Base-by-base conservation (phyloP, 2,329 filamentous ascomycete genomes). In the Tothia fuscella region DNA sequence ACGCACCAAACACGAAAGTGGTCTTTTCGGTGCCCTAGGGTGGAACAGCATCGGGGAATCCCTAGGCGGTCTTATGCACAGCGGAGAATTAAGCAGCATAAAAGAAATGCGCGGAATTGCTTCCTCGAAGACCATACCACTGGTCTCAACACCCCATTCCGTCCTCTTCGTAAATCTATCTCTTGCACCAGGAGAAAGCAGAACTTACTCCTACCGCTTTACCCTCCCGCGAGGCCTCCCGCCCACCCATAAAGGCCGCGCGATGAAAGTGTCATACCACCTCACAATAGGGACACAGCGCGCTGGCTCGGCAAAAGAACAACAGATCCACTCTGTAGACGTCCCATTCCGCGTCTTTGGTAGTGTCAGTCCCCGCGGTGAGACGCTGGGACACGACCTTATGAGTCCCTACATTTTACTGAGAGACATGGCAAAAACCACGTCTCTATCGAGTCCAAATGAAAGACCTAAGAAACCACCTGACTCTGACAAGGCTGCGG, bases 131-230 rank as follows among this genome's bases (percentile, higher is more conserved):
- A 82, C 84, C 3, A 80, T 98, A 32, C 91, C 91, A 0, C 67
- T 98, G 35, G 70, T 98, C n/a, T 91, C 85, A 13, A 96, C 89
- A 4, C 88, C 89, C 1, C 91, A 96, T 62, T 94, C 87, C 2
- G 85, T 98, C 47, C 66, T 98, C 10, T 98, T 98, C 58, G 91
- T 98, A 41, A 88, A 98, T 59, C 67, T 98, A 43, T 78, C 82
- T 51, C 72, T 98, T 17, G 80, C 74, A 5, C 88, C 91, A 0
- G 91, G 89, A 1, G 87, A 98, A 62, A 93, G 86, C 59, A 80
- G 76, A 51, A 82, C 79, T 36, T 98, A 82, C 54, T 84, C 82
- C 38, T 98, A 95, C 58, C 74, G 77, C 1, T 95, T 95, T 58
- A 80, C 74, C 33, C 65, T 98, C 41, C 91, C 91, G 1, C 80